These are phyloP conservation scores for Myxozyma neotropica DNA, from an alignment of 805 yeast species.

Conservation along the genomic window DNA sequence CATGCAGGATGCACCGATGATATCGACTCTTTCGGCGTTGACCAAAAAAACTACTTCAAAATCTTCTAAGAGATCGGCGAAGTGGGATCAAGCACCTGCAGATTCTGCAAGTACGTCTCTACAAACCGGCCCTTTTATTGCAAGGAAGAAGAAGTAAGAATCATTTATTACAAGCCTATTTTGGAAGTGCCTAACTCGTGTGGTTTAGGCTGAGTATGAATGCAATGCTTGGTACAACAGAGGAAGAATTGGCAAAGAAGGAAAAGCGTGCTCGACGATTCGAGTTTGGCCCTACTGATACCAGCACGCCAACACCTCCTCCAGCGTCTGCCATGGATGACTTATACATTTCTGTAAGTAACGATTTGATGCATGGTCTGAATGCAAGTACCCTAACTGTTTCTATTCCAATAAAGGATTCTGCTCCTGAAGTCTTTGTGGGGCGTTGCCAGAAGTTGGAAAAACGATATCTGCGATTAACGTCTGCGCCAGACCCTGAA, in stretches of 20 bases:
- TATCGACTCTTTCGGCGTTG: not conserved
- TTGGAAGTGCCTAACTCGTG: not conserved
- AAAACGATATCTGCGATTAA: slow-evolving; percentile 77
- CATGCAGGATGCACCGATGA: slow-evolving; percentile 1
- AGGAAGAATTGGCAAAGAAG: slow-evolving; percentile 7
- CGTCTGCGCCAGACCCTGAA: slow-evolving; percentile 88
- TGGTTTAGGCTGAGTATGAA: not conserved
- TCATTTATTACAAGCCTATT: not conserved
- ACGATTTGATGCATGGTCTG: not conserved
- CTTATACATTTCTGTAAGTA: not conserved
- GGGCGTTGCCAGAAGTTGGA: slow-evolving; percentile 72
- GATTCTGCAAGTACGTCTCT: not conserved
- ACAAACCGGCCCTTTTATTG: not conserved
- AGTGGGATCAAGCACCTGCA: slow-evolving; percentile 27
- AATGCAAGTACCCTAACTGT: too few species aligned
- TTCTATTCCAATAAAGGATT: slow-evolving; percentile 8
- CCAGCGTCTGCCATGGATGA: not conserved
- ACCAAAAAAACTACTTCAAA: slow-evolving; percentile 6
- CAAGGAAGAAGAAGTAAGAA: slow-evolving; percentile 13
- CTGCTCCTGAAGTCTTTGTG: slow-evolving; percentile 42
- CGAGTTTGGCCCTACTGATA: slow-evolving; percentile 41
- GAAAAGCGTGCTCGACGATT: slow-evolving; percentile 55
- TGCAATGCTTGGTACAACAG: not conserved
- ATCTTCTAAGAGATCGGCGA: slow-evolving; percentile 23
- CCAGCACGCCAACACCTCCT: not conserved